Percentiles rank a stretch among this genome's conserved stretches.
These are phyloP conservation scores for Daldinia loculata DNA, from an alignment of 495 filamentous ascomycete genomes.

Conservation along the genomic window DNA sequence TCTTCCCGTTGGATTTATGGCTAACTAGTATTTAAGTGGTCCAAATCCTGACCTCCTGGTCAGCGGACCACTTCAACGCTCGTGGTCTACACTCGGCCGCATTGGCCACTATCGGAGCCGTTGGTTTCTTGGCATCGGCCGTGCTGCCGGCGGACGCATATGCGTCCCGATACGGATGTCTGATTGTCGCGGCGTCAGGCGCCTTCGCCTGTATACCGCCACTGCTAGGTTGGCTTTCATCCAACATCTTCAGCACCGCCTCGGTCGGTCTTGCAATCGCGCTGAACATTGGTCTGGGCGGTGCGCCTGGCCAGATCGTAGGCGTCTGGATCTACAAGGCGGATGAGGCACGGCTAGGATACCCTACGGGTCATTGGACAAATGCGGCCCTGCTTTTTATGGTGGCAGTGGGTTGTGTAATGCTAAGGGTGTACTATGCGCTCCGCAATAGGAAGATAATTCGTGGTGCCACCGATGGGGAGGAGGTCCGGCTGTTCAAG, in stretches of 20 bases:
- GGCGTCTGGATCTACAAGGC: constrained; percentile 78
- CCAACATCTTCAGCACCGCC: constrained; percentile 70
- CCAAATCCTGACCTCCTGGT: constrained; percentile 65
- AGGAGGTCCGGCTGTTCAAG: constrained; percentile 43
- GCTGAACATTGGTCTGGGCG: constrained; percentile 70
- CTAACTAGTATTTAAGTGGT: constrained; percentile 50
- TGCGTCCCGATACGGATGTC: constrained; percentile 68
- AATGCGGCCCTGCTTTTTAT: constrained; percentile 59
- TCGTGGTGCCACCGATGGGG: constrained; percentile 32
- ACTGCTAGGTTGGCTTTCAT: constrained; percentile 73
- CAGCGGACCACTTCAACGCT: constrained; percentile 73
- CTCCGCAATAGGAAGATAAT: constrained; percentile 50
- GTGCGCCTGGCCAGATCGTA: constrained; percentile 71
- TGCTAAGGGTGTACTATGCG: constrained; percentile 54
- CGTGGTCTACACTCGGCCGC: constrained; percentile 67
- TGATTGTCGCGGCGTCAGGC: constrained; percentile 72
- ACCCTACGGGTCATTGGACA: constrained; percentile 71
- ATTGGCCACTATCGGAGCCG: constrained; percentile 67
- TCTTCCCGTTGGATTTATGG: not conserved
- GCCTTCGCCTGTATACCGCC: constrained; percentile 66
- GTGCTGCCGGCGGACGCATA: constrained; percentile 69
- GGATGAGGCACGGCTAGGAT: constrained; percentile 66
- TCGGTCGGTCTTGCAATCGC: constrained; percentile 73
- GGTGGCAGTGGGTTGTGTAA: constrained; percentile 48
- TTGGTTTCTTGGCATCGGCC: constrained; percentile 72